Conservation (phyloP, 305 asterid genomes). For the Fraxinus sp. region DNA sequence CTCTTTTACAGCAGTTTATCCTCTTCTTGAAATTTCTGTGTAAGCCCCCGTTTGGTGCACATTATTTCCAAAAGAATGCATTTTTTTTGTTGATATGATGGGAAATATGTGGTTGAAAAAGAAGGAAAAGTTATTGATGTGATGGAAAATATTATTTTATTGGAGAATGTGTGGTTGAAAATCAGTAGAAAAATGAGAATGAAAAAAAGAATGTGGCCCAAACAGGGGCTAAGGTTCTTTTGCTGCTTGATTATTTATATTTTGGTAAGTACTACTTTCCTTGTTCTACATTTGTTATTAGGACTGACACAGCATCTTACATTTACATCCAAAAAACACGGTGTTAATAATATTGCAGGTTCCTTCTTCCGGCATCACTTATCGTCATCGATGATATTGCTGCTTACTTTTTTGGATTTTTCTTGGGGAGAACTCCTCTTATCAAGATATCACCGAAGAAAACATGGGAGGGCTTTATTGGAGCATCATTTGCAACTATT, state of each 20-base stretch:
- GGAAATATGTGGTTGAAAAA: too few species aligned
- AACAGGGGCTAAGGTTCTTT: slow-evolving; percentile 1
- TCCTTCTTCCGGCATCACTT: slow-evolving; percentile 99
- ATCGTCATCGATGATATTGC: slow-evolving; percentile 91
- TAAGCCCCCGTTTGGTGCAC: neutral
- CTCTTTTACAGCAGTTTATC: neutral
- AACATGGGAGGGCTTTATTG: slow-evolving; percentile 99
- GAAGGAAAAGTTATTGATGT: too few species aligned
- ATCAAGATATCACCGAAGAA: slow-evolving; percentile 98
- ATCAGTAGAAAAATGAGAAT: too few species aligned
- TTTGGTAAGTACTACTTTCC: slow-evolving; percentile 7
- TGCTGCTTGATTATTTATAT: slow-evolving; percentile 3
- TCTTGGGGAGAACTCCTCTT: slow-evolving; percentile 95
- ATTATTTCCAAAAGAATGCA: too few species aligned
- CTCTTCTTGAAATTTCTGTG: neutral
- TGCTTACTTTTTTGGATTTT: slow-evolving; percentile 90
- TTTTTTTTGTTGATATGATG: too few species aligned
- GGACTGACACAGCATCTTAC: slow-evolving; percentile 11
- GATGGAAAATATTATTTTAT: too few species aligned
- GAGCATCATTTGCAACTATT: slow-evolving; percentile 89
- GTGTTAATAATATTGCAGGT: slow-evolving; percentile 62
- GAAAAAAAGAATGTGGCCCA: too few species aligned
- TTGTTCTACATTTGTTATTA: slow-evolving; percentile 14
- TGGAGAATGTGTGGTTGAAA: too few species aligned
- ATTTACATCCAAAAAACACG: slow-evolving; percentile 20